phyloP scores from a whole-genome alignment of 2,329 filamentous ascomycete genomes.

The Penicillium crustosum region DNA sequence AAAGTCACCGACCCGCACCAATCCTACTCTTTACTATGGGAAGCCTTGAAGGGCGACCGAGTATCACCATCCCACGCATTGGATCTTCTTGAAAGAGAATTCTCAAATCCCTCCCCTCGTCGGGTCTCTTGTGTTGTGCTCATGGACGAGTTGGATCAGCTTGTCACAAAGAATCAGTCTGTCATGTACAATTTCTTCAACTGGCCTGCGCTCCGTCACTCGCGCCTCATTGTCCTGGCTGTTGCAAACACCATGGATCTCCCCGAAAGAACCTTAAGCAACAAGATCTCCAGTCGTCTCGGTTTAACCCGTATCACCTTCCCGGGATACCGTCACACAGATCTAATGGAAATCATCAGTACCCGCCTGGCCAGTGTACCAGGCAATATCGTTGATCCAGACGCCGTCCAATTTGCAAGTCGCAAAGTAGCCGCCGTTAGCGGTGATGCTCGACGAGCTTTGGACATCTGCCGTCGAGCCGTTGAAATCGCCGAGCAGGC shows the following conservation, averaged over 20 bases:
- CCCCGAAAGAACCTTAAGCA: conserved; percentile 90
- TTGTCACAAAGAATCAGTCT: conserved; percentile 97
- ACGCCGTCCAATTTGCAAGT: conserved; percentile 93
- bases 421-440: conserved; percentile 96
- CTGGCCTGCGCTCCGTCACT: conserved; percentile 90
- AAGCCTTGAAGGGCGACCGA: conserved; percentile 88
- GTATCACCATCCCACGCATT: conserved; percentile 90
- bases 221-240: conserved; percentile 88
- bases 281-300: conserved; percentile 93
- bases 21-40: conserved; percentile 92
- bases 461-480: conserved; percentile 92
- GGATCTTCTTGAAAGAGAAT: conserved; percentile 87
- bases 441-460: conserved; percentile 84
- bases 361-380: conserved; percentile 87
- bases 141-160: conserved; percentile 97
- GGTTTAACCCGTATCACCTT: conserved; percentile 94
- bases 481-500: conserved; percentile 92
- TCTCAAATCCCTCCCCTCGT: conserved; percentile 84
- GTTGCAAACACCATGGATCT: conserved; percentile 99
- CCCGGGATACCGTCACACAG: conserved; percentile 93
- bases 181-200: conserved; percentile 99
- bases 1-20: conserved; percentile 98
- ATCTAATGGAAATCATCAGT: conserved; percentile 95
- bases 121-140: conserved; percentile 93
- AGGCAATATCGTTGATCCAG: conserved; percentile 84